Conservation (phyloP, 805 yeast genomes). For the Kazachstania kunashirensis region DNA sequence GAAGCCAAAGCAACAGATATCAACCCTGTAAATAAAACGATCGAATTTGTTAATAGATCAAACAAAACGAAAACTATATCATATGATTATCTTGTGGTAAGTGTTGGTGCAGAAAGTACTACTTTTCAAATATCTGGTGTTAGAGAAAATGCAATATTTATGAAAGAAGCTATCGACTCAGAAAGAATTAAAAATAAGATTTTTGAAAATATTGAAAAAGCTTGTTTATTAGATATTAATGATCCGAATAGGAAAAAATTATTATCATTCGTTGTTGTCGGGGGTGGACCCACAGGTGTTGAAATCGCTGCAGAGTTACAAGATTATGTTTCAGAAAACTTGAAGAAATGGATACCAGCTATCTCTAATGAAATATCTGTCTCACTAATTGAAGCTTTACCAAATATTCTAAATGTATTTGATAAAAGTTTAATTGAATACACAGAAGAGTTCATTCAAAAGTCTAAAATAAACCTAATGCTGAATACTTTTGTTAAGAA, state of each 20-base stretch:
- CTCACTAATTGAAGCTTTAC: slow-evolving; percentile 81
- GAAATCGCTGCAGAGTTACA: slow-evolving; percentile 95
- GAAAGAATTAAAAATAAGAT: slow-evolving; percentile 70
- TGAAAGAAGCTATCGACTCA: slow-evolving; percentile 86
- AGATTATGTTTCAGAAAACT: slow-evolving; percentile 88
- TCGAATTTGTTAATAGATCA: slow-evolving; percentile 42
- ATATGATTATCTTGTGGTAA: slow-evolving; percentile 80
- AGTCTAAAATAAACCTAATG: slow-evolving; percentile 59
- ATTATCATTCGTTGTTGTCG: slow-evolving; percentile 83
- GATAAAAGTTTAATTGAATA: slow-evolving; percentile 61
- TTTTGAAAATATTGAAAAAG: slow-evolving; percentile 83
- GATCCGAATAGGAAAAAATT: slow-evolving; percentile 77
- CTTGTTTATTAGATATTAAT: slow-evolving; percentile 61
- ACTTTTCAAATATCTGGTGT: slow-evolving; percentile 96
- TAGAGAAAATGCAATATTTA: slow-evolving; percentile 74
- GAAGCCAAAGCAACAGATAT: slow-evolving; percentile 87
- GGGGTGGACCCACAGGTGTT: slow-evolving; percentile 99
- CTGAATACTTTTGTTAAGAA: slow-evolving; percentile 84
- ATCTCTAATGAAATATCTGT: slow-evolving; percentile 75
- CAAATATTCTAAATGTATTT: slow-evolving; percentile 73
- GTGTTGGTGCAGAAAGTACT: slow-evolving; percentile 91
- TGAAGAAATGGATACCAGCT: slow-evolving; percentile 80
- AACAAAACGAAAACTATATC: slow-evolving; percentile 1
- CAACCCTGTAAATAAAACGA: slow-evolving; percentile 58
- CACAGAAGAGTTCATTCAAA: slow-evolving; percentile 68